Conservation (phyloP, 1,139 yeast species). For the Yarrowia galli region DNA sequence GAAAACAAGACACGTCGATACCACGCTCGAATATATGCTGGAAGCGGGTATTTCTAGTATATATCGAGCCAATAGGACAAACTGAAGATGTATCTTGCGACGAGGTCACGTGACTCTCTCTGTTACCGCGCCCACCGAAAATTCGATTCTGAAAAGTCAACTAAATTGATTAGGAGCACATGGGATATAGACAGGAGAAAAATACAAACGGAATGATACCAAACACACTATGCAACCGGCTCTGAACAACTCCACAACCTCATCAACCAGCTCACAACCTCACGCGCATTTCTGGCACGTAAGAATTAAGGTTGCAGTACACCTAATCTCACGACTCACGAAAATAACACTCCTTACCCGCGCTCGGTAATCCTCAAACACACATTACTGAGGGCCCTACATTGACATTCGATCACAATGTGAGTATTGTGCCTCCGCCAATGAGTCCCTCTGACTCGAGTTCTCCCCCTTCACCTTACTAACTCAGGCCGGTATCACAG, state of each 20-base stretch:
- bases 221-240: too few relatives aligned
- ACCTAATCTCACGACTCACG: slow-evolving; percentile 23
- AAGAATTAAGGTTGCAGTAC: slow-evolving; percentile 1
- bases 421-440: slow-evolving; percentile 5
- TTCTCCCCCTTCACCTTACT: not conserved
- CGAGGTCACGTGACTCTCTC: not conserved
- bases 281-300: not conserved
- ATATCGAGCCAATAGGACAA: too few relatives aligned
- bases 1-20: slow-evolving; percentile 23
- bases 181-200: not conserved
- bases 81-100: too few relatives aligned
- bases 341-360: slow-evolving; percentile 25
- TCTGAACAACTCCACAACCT: too few relatives aligned
- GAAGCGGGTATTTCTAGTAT: not conserved
- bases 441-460: not conserved
- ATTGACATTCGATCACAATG: slow-evolving; percentile 22
- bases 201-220: not conserved
- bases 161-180: too few relatives aligned
- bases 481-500: slow-evolving; percentile 36
- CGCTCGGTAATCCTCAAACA: slow-evolving; percentile 14
- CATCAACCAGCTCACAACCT: too few relatives aligned
- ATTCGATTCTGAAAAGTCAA: too few relatives aligned
- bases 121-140: too few relatives aligned
- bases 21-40: not conserved
- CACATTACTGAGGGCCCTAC: slow-evolving; percentile 22